Evolutionary conservation across 139 green algal species (phyloP).

Genomic region (Chlorella sp.): DNA sequence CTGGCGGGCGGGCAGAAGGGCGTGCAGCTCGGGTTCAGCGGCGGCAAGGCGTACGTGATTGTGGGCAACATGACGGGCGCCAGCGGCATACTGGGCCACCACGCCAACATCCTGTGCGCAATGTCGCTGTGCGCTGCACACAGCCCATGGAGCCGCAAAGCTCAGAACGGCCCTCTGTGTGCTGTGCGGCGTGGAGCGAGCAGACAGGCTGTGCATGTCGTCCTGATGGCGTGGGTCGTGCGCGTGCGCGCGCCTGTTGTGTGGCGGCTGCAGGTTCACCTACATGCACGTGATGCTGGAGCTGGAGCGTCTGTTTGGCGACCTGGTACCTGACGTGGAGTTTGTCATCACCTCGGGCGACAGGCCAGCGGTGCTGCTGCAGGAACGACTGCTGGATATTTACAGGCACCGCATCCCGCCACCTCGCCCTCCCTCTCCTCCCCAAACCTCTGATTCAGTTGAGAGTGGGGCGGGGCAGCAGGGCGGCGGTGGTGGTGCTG

Average conservation of each 20-base stretch:
- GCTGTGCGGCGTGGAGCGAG: too few relatives aligned
- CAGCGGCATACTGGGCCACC: constrained; percentile 17
- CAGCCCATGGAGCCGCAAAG: too few relatives aligned
- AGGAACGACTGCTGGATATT: background rate
- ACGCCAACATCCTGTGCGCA: constrained; percentile 26
- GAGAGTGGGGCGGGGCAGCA: too few relatives aligned
- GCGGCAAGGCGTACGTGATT: constrained; percentile 22
- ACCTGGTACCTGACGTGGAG: constrained; percentile 26
- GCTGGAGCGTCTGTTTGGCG: constrained; percentile 23
- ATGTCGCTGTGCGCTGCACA: too few relatives aligned
- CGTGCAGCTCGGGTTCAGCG: constrained; percentile 24
- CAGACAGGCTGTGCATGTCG: too few relatives aligned
- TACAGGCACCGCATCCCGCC: too few relatives aligned
- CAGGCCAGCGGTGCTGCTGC: constrained; percentile 17
- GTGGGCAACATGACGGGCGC: background rate
- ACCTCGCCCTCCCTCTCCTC: too few relatives aligned
- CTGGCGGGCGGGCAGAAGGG: constrained; percentile 10
- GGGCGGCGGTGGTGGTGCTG: too few relatives aligned
- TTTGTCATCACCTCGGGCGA: constrained; percentile 32
- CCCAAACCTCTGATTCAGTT: too few relatives aligned
- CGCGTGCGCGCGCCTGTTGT: background rate
- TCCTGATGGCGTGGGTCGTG: too few relatives aligned
- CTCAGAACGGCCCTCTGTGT: too few relatives aligned
- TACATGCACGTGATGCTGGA: constrained; percentile 37
- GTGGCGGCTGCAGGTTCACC: constrained; percentile 14